These are phyloP conservation scores for Rhododendron ferrugineum DNA, from an alignment of 148 eudicot species.

Conservation along the genomic window DNA sequence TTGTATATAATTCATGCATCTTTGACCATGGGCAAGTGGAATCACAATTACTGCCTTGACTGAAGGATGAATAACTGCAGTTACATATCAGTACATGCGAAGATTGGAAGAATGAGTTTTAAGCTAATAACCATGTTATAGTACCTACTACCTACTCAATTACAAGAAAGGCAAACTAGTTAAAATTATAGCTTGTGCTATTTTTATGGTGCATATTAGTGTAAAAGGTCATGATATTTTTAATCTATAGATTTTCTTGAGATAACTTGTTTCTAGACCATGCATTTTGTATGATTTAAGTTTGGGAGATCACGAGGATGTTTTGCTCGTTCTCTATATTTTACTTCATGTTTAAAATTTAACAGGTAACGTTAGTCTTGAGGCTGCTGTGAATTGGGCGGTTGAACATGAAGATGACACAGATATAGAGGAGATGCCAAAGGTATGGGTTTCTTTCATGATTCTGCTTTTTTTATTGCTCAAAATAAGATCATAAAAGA, in stretches of 20 bases:
- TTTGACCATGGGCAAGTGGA: background rate
- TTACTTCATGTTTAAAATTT: background rate
- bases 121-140: background rate
- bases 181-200: background rate
- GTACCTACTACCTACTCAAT: background rate
- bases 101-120: background rate
- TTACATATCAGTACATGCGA: background rate
- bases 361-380: conserved; percentile 69
- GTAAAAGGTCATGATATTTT: background rate
- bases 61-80: background rate
- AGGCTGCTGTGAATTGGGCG: conserved; percentile 90
- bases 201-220: background rate
- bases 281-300: background rate
- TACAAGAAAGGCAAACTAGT: background rate
- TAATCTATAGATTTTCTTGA: background rate
- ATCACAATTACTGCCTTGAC: background rate
- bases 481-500: background rate
- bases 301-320: background rate
- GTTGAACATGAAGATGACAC: conserved; percentile 93
- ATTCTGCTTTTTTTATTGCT: background rate
- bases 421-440: conserved; percentile 83
- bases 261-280: background rate
- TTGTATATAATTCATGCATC: background rate
- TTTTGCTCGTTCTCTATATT: background rate
- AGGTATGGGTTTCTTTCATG: conserved; percentile 38